A percentile compares a stretch with the other conserved stretches of the same genome.
phyloP scores from a whole-genome alignment of 208 protist species.

The Trypanosoma mega region DNA sequence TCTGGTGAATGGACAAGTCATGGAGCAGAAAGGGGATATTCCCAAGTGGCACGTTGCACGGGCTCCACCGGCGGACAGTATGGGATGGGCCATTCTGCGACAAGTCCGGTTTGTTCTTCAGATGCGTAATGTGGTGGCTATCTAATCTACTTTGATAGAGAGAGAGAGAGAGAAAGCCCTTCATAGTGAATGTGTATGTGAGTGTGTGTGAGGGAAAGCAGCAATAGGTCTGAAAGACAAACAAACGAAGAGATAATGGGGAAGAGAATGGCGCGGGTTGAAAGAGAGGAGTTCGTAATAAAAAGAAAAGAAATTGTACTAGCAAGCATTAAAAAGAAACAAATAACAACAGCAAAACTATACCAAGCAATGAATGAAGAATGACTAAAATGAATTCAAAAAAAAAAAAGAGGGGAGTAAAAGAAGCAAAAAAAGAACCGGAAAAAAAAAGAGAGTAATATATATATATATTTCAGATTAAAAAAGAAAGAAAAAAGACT shows the following conservation, averaged over 20 bases:
- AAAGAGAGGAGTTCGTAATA: background rate
- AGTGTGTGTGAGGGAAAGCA: too few species aligned
- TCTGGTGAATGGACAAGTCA: slow-evolving; percentile 2
- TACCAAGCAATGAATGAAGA: background rate
- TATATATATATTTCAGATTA: too few species aligned
- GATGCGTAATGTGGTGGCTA: slow-evolving; percentile 27
- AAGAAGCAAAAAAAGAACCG: too few species aligned
- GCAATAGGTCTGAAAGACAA: too few species aligned
- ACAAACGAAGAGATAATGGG: background rate
- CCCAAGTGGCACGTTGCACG: slow-evolving; percentile 30
- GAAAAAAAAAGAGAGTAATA: too few species aligned
- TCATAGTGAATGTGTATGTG: too few species aligned
- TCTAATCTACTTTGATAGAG: slow-evolving; percentile 12
- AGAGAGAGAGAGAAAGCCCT: background rate
- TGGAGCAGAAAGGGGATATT: slow-evolving; percentile 2
- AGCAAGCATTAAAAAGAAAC: background rate
- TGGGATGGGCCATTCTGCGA: slow-evolving; percentile 24
- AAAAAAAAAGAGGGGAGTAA: too few species aligned
- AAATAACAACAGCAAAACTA: slow-evolving; percentile 1
- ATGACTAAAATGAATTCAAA: too few species aligned
- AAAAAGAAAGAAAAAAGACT: too few species aligned
- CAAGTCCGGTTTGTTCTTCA: slow-evolving; percentile 38
- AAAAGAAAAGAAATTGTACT: background rate
- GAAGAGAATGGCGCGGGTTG: background rate
- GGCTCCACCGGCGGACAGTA: slow-evolving; percentile 24